Conservation (phyloP, 208 protist genomes). For the Leishmania mexicana region DNA sequence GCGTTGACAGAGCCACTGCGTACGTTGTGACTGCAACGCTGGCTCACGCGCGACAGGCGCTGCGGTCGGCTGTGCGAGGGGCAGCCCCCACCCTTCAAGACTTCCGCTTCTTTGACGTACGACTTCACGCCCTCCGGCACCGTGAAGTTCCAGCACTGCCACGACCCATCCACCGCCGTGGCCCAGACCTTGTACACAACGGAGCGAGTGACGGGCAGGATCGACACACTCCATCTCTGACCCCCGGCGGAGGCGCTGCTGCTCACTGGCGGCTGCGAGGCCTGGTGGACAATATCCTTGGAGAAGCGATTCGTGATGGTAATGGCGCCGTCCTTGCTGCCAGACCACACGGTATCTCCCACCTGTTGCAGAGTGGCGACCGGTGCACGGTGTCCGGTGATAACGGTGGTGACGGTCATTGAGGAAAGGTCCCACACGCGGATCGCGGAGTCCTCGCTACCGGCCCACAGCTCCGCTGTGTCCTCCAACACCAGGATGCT, state of each 20-base stretch:
- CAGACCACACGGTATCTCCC: slow-evolving; percentile 68
- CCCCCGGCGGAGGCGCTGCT: slow-evolving; percentile 4
- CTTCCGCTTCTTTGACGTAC: slow-evolving; percentile 4
- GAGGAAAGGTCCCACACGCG: slow-evolving; percentile 64
- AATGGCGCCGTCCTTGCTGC: slow-evolving; percentile 67
- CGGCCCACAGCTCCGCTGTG: slow-evolving; percentile 67
- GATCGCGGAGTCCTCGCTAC: slow-evolving; percentile 54
- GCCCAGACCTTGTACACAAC: slow-evolving; percentile 51
- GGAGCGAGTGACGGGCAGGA: slow-evolving; percentile 44
- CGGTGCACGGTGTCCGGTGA: slow-evolving; percentile 53
- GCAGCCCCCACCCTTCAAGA: slow-evolving; percentile 10
- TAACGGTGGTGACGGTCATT: slow-evolving; percentile 34
- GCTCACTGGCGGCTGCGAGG: slow-evolving; percentile 36
- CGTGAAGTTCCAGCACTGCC: slow-evolving; percentile 55
- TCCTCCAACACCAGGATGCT: slow-evolving; percentile 38
- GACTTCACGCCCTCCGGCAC: slow-evolving; percentile 23
- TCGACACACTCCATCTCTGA: slow-evolving; percentile 33
- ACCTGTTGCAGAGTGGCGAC: slow-evolving; percentile 53
- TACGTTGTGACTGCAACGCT: slow-evolving; percentile 8
- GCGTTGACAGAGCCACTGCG: slow-evolving; percentile 4
- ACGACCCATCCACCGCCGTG: slow-evolving; percentile 40
- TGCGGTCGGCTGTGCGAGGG: slow-evolving; percentile 26
- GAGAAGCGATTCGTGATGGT: slow-evolving; percentile 54
- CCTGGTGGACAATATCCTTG: slow-evolving; percentile 40
- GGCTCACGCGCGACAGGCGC: slow-evolving; percentile 17